Evolutionary conservation across 352 stramenopile species (phyloP).

Genomic region (Phytophthora colocasiae): DNA sequence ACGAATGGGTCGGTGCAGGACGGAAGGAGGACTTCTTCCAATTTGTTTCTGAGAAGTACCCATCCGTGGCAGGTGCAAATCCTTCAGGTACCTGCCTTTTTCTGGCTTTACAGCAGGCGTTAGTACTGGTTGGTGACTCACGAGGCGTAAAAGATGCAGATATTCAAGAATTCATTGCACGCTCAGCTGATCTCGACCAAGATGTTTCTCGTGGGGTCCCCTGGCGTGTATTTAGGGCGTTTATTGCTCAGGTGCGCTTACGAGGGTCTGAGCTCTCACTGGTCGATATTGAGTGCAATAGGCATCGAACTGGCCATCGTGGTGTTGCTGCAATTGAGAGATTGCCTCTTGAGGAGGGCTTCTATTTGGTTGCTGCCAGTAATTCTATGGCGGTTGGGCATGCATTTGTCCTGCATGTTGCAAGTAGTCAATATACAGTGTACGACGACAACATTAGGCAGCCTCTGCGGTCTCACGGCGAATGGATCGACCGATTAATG

Average conservation of each 20-base stretch:
- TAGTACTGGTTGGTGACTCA: background rate
- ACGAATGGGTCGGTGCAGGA: too few species aligned
- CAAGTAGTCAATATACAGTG: background rate
- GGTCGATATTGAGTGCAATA: conserved; percentile 3
- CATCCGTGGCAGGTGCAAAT: too few species aligned
- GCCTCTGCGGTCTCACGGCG: background rate
- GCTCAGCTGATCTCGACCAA: background rate
- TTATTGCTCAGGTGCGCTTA: background rate
- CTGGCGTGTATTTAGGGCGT: conserved; percentile 3
- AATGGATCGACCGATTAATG: conserved; percentile 10
- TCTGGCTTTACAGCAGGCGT: background rate
- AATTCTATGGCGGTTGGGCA: conserved; percentile 15
- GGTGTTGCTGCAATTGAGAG: conserved; percentile 4
- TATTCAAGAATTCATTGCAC: background rate
- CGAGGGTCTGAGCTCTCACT: conserved; percentile 6
- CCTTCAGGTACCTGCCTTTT: too few species aligned
- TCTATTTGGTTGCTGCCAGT: conserved; percentile 10
- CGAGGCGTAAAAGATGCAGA: background rate
- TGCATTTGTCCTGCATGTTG: conserved; percentile 7
- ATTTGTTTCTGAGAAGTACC: too few species aligned
- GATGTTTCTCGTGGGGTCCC: conserved; percentile 11
- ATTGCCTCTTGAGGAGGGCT: conserved; percentile 7
- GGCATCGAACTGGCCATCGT: conserved; percentile 10
- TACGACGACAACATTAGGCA: background rate
- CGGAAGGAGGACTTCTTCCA: too few species aligned